phyloP scores from a whole-genome alignment of 2,329 filamentous ascomycete genomes.

The Fusarium concolor region DNA sequence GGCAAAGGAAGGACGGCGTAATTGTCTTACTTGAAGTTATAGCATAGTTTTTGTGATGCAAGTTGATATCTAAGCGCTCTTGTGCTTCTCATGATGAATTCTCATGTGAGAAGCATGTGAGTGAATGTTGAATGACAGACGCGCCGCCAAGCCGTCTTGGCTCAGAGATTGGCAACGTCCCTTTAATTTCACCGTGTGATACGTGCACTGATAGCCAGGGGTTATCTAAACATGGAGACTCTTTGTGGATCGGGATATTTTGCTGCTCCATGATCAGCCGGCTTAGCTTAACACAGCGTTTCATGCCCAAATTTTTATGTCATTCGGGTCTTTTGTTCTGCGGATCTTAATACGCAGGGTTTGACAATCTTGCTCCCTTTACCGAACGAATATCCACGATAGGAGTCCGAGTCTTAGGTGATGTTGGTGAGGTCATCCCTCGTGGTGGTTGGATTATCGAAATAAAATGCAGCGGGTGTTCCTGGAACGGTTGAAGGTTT shows the following conservation, averaged over 20 bases:
- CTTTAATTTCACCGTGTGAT: constrained; percentile 27
- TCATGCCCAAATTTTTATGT: constrained; percentile 1
- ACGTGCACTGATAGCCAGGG: not conserved
- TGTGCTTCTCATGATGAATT: not conserved
- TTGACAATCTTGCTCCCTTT: not conserved
- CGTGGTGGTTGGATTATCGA: not conserved
- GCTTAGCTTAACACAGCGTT: not conserved
- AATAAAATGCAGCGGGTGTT: constrained; percentile 12
- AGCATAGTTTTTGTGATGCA: not conserved
- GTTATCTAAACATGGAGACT: not conserved
- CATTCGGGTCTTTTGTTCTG: not conserved
- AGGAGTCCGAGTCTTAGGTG: not conserved
- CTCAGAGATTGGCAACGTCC: constrained; percentile 24
- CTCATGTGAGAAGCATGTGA: not conserved
- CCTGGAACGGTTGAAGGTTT: constrained; percentile 18
- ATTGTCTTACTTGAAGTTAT: not conserved
- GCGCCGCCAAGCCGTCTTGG: constrained; percentile 34
- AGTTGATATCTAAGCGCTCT: constrained; percentile 4
- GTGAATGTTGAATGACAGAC: not conserved
- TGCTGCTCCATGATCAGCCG: not conserved
- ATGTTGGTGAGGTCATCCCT: constrained; percentile 21
- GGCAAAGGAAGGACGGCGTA: not conserved
- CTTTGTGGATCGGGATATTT: constrained; percentile 13
- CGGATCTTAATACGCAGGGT: constrained; percentile 22
- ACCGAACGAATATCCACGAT: not conserved